Evolutionary conservation across 352 stramenopile species (phyloP), one percentile per base, ranked within the genome.

Genomic region (Globisporangium ultimum): DNA sequence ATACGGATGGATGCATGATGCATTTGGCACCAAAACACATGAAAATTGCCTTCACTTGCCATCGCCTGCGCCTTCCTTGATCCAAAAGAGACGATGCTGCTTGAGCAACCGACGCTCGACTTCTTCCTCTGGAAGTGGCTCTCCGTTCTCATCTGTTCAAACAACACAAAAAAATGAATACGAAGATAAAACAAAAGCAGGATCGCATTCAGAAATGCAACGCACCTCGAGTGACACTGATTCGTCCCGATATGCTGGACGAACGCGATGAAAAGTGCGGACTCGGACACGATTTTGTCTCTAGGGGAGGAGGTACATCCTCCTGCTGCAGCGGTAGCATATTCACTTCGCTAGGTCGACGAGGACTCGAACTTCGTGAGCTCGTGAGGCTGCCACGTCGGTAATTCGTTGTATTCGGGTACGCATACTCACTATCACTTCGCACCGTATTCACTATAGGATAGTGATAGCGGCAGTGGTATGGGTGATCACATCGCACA

Each of bases 31-130:
- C 4, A 36, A 36, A 10, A 10, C 28, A 17, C 28, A 3, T 42
- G 18, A 21, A 18, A 17, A 34, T 18, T 20, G 50, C 22, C 22
- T 14, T 64, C 58, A 59, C 58, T 64, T 64, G 38, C 36, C 9
- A 8, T 62, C 53, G 13, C 63, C 53, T 3, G 80, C 80, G 20
- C 77, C 80, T 70, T 89, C 80, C 41, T 78, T 71, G 65, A 89
- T 89, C 80, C 80, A 89, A 49, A 89, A 89, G n/a, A 82, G 70
- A 17, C 80, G 77, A 34, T 89, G 80, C 45, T 89, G 78, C 47
- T 88, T 77, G 53, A 87, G 53, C 48, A 89, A 60, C 4, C 68
- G 75, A 18, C 60, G 77, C 57, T 89, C 76, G 9, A 82, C 60
- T 46, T 83, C 61, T 55, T 76, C 60, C 40, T 67, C 68, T 22